Evolutionary conservation across 805 yeast genomes (phyloP), one percentile per base, ranked within the genome.

Genomic region (Cephaloascus fragrans): DNA sequence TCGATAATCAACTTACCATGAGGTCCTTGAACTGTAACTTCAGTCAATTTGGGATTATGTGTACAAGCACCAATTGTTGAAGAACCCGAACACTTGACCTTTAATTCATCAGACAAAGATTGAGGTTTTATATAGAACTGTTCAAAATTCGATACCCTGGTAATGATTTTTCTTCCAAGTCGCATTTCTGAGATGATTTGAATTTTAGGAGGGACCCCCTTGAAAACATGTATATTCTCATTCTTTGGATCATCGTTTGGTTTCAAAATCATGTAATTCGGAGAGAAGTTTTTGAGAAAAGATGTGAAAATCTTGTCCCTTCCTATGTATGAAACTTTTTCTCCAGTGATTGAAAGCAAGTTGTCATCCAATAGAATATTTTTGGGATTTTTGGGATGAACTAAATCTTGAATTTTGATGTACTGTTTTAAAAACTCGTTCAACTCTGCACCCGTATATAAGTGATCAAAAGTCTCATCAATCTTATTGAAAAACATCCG

Each of bases 21-120:
- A 2, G 90, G 83, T 0, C 98, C 98, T 61, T 93, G 97, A 2
- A 93, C 95, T 36, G 78, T 71, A 3, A 93, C 87, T 49, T 85
- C 94, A 32, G 67, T 56, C 0, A 71, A 50, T 31, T 69, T 71
- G 3, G 80, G 80, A 38, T 74, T 71, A 32, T 72, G 73, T 14
- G 65, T 63, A 33, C 76, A 73, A 20, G 74, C 77, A 0, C 80
- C 81, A 9, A 84, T 69, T 0, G 96, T 79, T 0, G 93, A 72
- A 0, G 97, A 85, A 0, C 96, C 96, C 10, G 96, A 89, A 55
- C 97, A 93, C 45, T 78, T 79, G 17, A 77, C 76, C 42, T 82
- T 77, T 45, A 90, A 59, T 34, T 77, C 82, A 23, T 75, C 77
- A 2, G 94, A 80, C 15, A 93, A 57, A 8, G 67, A 67, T 20